Conservation (phyloP, 2,329 filamentous ascomycete genomes). For the Nakataea oryzae region DNA sequence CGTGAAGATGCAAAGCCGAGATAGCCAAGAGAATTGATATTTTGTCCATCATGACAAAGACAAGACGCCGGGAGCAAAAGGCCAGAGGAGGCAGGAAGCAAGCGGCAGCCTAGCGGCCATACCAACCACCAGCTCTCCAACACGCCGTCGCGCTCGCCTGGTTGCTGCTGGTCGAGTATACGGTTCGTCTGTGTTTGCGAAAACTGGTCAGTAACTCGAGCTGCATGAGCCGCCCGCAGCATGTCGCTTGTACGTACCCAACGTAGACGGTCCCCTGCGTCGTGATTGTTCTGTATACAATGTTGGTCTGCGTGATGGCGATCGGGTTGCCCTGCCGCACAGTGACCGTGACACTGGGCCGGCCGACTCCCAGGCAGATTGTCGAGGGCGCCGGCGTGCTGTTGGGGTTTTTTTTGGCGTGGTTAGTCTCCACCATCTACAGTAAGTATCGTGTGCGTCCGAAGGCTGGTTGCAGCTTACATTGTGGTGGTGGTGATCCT, state of each 20-base stretch:
- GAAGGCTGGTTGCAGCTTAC: neutral
- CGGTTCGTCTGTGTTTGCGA: slow-evolving; percentile 16
- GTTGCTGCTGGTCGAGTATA: slow-evolving; percentile 22
- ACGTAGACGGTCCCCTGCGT: slow-evolving; percentile 22
- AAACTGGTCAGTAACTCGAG: neutral
- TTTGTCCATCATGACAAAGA: too few relatives aligned
- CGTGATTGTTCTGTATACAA: slow-evolving; percentile 23
- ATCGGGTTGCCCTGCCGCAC: slow-evolving; percentile 15
- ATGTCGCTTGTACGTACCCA: slow-evolving; percentile 17
- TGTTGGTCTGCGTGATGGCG: slow-evolving; percentile 21
- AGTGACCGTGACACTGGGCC: slow-evolving; percentile 18
- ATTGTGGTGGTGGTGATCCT: slow-evolving; percentile 8
- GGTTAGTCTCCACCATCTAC: neutral
- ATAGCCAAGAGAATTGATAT: too few relatives aligned
- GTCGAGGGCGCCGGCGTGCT: slow-evolving; percentile 23
- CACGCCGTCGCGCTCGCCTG: slow-evolving; percentile 23
- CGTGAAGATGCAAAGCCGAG: too few relatives aligned
- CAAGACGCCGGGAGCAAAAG: too few relatives aligned
- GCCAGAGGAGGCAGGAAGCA: neutral
- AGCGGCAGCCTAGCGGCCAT: slow-evolving; percentile 8
- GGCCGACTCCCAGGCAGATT: slow-evolving; percentile 17
- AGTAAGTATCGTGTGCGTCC: neutral
- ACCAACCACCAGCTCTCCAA: slow-evolving; percentile 24
- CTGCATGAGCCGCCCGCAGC: neutral
- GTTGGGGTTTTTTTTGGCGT: neutral